Evolutionary conservation across 441 rosid genomes (phyloP).

Genomic region (Populus trichocarpa): DNA sequence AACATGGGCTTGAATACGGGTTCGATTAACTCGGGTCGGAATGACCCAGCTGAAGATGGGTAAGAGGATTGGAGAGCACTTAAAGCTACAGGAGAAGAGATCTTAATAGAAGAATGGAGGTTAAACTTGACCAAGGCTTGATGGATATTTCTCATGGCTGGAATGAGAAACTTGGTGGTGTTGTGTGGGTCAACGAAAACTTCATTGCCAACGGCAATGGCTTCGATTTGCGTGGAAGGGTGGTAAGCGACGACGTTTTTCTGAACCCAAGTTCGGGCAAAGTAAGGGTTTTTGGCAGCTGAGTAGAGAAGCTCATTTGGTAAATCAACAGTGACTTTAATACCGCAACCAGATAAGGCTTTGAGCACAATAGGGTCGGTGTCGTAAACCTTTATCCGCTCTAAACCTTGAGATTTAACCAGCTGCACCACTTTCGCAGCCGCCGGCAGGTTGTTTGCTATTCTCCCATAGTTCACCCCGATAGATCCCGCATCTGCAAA

Average conservation of each 20-base stretch:
- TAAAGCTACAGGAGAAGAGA: slow-evolving; percentile 79
- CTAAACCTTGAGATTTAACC: slow-evolving; percentile 62
- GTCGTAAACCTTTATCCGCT: slow-evolving; percentile 69
- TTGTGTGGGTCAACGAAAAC: slow-evolving; percentile 72
- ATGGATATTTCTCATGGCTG: slow-evolving; percentile 78
- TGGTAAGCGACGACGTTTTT: slow-evolving; percentile 55
- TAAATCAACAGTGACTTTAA: slow-evolving; percentile 72
- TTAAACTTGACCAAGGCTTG: slow-evolving; percentile 48
- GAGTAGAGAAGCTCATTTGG: slow-evolving; percentile 63
- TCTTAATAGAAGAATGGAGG: slow-evolving; percentile 57
- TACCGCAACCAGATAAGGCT: slow-evolving; percentile 61
- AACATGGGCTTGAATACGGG: slow-evolving; percentile 75
- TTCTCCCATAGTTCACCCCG: slow-evolving; percentile 87
- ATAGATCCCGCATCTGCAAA: slow-evolving; percentile 62
- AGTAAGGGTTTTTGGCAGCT: slow-evolving; percentile 46
- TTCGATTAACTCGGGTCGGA: slow-evolving; percentile 63
- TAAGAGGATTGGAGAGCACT: slow-evolving; percentile 71
- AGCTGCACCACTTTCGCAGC: slow-evolving; percentile 62
- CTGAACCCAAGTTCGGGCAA: slow-evolving; percentile 53
- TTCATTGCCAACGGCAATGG: slow-evolving; percentile 83
- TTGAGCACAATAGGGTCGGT: slow-evolving; percentile 68
- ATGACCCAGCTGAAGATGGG: slow-evolving; percentile 86
- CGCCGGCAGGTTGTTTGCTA: slow-evolving; percentile 71
- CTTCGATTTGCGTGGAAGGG: slow-evolving; percentile 69
- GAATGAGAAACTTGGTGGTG: slow-evolving; percentile 58